Evolutionary conservation across 2,329 filamentous ascomycete species (phyloP), one percentile per base, ranked within the genome.

Genomic region (Epichloe amarillans): DNA sequence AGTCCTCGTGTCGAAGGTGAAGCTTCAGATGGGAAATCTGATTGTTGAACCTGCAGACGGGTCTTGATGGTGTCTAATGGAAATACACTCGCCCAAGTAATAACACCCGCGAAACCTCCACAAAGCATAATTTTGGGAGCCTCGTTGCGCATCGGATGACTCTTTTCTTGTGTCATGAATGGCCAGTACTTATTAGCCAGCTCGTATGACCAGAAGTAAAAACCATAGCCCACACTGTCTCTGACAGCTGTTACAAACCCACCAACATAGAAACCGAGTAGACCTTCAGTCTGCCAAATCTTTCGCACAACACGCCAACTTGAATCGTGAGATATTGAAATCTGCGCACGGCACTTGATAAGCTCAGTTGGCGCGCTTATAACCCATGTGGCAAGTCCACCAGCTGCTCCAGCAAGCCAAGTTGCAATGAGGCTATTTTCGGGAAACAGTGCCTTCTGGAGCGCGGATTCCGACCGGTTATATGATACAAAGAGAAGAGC

Each of bases 131-230:
- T 77, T 57, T 82, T 84, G 37, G 77, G 68, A 1, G 82, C 77
- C 49, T 68, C 74, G 19, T 75, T 66, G 12, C 67, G 58, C 43
- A 63, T 51, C 0, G 61, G 61, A 2, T 58, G 52, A 21, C 4
- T 37, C 11, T 58, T 56, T 14, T 58, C 50, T 11, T 52, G 53
- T 15, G 52, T 40, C 8, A 52, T 53, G 56, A 68, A 68, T 17
- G 70, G 70, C 65, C 82, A 72, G 50, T 72, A 70, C 37, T 79
- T 75, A 55, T 84, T 88, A 56, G 75, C 80, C 52, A 90, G 70
- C 66, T 94, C 86, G 62, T 96, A 97, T 1, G 85, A 84, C 86
- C 86, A 95, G 66, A 97, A 97, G 63, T 96, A 97, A 66, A 96
- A 96, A 0, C 90, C 91, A 68, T 96, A 97, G n/a, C 91, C 91